Conservation (phyloP, 2,329 filamentous ascomycete genomes). For the Polytolypa hystricis region DNA sequence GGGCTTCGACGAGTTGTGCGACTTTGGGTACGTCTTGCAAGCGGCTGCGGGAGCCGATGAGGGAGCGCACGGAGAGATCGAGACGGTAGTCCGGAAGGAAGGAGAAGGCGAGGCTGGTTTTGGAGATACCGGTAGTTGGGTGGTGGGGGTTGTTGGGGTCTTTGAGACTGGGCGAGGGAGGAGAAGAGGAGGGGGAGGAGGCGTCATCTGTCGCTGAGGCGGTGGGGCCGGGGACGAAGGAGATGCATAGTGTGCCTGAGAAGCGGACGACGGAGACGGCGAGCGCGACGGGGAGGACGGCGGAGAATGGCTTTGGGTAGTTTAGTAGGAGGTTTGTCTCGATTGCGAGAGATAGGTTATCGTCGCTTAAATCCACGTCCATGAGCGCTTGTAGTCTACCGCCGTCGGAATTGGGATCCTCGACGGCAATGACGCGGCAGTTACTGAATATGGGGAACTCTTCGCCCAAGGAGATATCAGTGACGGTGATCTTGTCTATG, state of each 20-base stretch:
- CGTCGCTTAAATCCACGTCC: constrained; percentile 85
- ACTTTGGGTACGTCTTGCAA: constrained; percentile 58
- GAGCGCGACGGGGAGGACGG: constrained; percentile 81
- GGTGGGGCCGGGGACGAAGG: constrained; percentile 63
- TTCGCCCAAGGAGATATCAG: constrained; percentile 85
- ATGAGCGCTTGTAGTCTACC: constrained; percentile 82
- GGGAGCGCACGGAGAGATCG: constrained; percentile 52
- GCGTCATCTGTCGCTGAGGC: constrained; percentile 7
- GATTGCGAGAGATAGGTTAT: constrained; percentile 87
- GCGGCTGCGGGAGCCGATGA: constrained; percentile 51
- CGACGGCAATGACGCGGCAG: constrained; percentile 82
- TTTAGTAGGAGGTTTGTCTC: constrained; percentile 93
- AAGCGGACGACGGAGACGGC: constrained; percentile 88
- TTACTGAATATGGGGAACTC: constrained; percentile 99
- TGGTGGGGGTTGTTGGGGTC: neutral
- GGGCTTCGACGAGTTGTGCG: constrained; percentile 52
- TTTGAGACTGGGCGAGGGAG: constrained; percentile 4
- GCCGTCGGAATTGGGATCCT: constrained; percentile 47
- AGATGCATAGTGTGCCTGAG: constrained; percentile 86
- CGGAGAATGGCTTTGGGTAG: constrained; percentile 81
- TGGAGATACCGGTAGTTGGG: constrained; percentile 44
- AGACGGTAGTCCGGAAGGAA: constrained; percentile 59
- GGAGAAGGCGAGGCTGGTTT: constrained; percentile 84
- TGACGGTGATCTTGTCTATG: constrained; percentile 85
- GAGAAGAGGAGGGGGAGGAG: constrained; percentile 20